Evolutionary conservation across 2,329 filamentous ascomycete species (phyloP).

Genomic region (Trichoderma afroharzianum): DNA sequence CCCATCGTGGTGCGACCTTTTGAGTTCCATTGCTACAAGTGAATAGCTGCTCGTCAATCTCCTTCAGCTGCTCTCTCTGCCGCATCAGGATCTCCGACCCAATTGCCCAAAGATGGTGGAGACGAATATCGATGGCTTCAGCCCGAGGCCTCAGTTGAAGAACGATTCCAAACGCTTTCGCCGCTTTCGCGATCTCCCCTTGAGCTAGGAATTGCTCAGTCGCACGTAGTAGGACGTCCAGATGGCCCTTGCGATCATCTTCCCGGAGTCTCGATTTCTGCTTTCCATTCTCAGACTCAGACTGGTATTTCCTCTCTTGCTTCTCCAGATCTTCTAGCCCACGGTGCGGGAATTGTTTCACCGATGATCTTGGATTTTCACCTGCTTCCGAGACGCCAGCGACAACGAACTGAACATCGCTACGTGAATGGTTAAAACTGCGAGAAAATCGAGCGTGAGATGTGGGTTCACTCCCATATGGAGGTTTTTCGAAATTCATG

Average conservation of each 20-base stretch:
- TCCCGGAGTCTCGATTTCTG: constrained; percentile 18
- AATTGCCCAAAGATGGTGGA: constrained; percentile 71
- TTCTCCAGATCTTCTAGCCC: constrained; percentile 11
- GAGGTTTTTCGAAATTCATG: neutral
- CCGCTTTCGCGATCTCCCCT: constrained; percentile 68
- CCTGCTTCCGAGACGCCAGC: constrained; percentile 51
- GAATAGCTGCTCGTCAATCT: neutral
- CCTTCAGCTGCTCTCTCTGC: constrained; percentile 39
- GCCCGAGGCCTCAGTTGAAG: constrained; percentile 48
- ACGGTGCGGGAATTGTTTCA: constrained; percentile 51
- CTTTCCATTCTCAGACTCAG: neutral
- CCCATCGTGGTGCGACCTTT: constrained; percentile 35
- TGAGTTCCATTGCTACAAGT: neutral
- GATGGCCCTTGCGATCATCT: constrained; percentile 42
- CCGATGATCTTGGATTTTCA: constrained; percentile 37
- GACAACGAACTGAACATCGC: constrained; percentile 48
- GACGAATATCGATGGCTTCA: constrained; percentile 62
- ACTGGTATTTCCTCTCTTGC: neutral
- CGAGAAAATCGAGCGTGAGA: neutral
- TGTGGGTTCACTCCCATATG: neutral
- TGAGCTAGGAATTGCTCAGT: constrained; percentile 69
- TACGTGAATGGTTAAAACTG: constrained; percentile 47
- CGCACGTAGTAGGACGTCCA: constrained; percentile 64
- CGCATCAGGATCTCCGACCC: constrained; percentile 81
- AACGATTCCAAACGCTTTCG: constrained; percentile 71